phyloP scores from a whole-genome alignment of 2,329 filamentous ascomycete species.

The Apiospora rasikravindrae region DNA sequence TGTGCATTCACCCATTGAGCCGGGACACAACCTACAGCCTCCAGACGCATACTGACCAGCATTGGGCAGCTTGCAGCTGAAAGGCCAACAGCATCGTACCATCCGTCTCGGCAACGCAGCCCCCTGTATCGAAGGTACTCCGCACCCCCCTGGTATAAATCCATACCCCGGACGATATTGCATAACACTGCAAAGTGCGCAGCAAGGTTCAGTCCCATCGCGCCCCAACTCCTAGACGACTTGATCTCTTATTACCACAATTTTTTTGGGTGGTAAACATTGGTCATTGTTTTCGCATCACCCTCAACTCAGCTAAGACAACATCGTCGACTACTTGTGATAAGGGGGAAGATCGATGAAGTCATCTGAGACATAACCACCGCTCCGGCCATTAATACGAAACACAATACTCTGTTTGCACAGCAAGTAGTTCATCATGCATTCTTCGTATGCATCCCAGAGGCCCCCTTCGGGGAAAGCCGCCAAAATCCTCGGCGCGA shows the following conservation, averaged over 20 bases:
- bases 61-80: slow-evolving; percentile 21
- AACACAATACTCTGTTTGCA: background rate
- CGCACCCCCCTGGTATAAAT: slow-evolving; percentile 22
- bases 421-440: slow-evolving; percentile 25
- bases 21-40: slow-evolving; percentile 26
- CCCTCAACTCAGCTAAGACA: slow-evolving; percentile 22
- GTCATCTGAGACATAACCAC: slow-evolving; percentile 21
- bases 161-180: slow-evolving; percentile 31
- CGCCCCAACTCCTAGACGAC: slow-evolving; percentile 34
- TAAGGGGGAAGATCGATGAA: slow-evolving; percentile 27
- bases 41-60: slow-evolving; percentile 17
- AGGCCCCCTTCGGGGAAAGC: slow-evolving; percentile 32
- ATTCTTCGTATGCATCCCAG: slow-evolving; percentile 30
- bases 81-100: slow-evolving; percentile 20
- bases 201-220: slow-evolving; percentile 35
- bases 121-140: slow-evolving; percentile 20
- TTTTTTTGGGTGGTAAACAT: slow-evolving; percentile 31
- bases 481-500: slow-evolving; percentile 27
- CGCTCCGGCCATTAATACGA: background rate
- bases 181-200: slow-evolving; percentile 38
- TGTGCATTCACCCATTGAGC: slow-evolving; percentile 32
- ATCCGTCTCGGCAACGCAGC: slow-evolving; percentile 16
- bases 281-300: slow-evolving; percentile 26
- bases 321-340: slow-evolving; percentile 30
- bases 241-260: slow-evolving; percentile 30